Percentiles rank a stretch among this genome's conserved stretches.
These are phyloP conservation scores for Boletellus dicymbophilus DNA, from an alignment of 1,284 basidiomycete species.

Conservation along the genomic window DNA sequence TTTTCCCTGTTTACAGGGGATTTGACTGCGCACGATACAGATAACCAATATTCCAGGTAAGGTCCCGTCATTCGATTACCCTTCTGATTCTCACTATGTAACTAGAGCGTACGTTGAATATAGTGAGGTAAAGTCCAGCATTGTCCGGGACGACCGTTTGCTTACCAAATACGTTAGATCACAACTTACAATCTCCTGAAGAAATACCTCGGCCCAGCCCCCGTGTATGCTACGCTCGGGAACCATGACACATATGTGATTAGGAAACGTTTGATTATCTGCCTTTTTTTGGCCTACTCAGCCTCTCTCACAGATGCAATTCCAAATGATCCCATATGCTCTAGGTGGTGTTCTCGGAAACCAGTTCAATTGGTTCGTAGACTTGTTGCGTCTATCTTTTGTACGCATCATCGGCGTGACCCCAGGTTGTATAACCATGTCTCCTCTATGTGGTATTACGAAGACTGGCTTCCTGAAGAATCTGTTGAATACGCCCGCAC, in stretches of 20 bases:
- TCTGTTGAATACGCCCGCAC: slow-evolving; percentile 59
- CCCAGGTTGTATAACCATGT: slow-evolving; percentile 77
- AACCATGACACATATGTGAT: slow-evolving; percentile 73
- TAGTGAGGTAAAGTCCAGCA: slow-evolving; percentile 44
- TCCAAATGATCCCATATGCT: slow-evolving; percentile 63
- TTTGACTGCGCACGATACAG: slow-evolving; percentile 70
- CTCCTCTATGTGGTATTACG: slow-evolving; percentile 63
- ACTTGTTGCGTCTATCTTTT: neutral
- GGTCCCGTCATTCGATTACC: neutral
- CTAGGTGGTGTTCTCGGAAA: slow-evolving; percentile 51
- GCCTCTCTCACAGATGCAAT: slow-evolving; percentile 42
- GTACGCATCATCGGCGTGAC: neutral
- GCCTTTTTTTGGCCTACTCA: neutral
- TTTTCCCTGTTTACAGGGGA: slow-evolving; percentile 78
- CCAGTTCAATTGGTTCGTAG: slow-evolving; percentile 64
- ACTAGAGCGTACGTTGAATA: slow-evolving; percentile 50
- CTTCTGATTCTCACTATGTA: neutral
- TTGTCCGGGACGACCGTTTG: neutral
- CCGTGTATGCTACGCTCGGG: slow-evolving; percentile 70
- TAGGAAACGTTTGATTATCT: neutral
- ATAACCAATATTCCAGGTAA: slow-evolving; percentile 64
- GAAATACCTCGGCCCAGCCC: slow-evolving; percentile 56
- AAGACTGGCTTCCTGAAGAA: slow-evolving; percentile 66
- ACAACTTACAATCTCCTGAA: slow-evolving; percentile 65
- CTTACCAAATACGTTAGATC: slow-evolving; percentile 38